Base-by-base conservation (phyloP, 257 asterid species). In the Fraxinus cuspidata region DNA sequence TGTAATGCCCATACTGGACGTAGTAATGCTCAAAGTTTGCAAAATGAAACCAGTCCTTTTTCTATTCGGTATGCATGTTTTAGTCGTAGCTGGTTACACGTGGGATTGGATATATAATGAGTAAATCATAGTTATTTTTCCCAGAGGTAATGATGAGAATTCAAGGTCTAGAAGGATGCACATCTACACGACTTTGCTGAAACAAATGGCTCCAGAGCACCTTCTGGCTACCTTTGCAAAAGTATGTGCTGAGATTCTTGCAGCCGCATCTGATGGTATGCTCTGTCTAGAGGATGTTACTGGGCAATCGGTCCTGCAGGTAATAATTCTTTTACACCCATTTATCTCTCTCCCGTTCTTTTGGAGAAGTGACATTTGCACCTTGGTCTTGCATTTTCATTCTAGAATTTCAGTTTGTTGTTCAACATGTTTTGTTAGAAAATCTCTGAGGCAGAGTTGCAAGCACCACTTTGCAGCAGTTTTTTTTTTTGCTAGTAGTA, bases 141-240 rank as follows among this genome's bases (percentile, higher is more conserved):
- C 11, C 85, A 95, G 99, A 74, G 99, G 99, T 47, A 89, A 88
- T 70, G 96, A 93, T 53, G 98, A 88, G 86, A 85, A 83, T 31
- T 89, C 97, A 7, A 89, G 97, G 85, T 90, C 96, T 78, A 86
- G 84, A 85, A 89, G 99, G 81, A 88, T 91, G 97, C 97, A 90
- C 80, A 83, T 95, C 18, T 95, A 95, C 42, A 80, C 84, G 72
- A 93, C 98, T 51, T 80, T 95, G 90, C 87, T 93, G 86, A 93
- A 91, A 86, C 98, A 95, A 79, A 95, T 95, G 99, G 92, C 96
- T 70, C 97, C 97, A 6, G 99, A 91, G 84, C 98, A 95, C 78
- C 97, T 89, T 66, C 81, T 95, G 65, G 98, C 99, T 72, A 91
- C 99, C 63, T 95, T 95, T 79, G 98, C 98, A 31, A 93, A 95